These are phyloP conservation scores for Capniomyces stellatus DNA, from an alignment of 371 early-diverging fungal genomes.

Conservation along the genomic window DNA sequence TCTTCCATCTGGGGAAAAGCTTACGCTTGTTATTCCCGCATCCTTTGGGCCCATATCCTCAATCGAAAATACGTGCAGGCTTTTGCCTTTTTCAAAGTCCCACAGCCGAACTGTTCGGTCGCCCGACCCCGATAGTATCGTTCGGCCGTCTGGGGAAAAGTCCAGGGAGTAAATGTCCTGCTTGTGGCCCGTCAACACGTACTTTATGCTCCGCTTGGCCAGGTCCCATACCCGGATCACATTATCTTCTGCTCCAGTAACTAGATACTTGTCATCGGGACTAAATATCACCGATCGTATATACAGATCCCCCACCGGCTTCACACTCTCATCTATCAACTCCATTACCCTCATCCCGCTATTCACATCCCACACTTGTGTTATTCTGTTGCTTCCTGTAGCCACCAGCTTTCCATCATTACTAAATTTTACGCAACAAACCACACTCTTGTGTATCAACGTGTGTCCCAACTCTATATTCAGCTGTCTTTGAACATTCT, in stretches of 20 bases:
- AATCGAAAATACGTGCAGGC: conserved; percentile 42
- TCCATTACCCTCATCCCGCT: not conserved
- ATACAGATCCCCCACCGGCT: conserved; percentile 42
- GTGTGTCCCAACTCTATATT: no score
- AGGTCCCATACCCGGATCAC: conserved; percentile 69
- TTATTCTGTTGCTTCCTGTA: conserved; percentile 66
- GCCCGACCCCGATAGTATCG: conserved; percentile 77
- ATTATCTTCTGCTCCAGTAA: conserved; percentile 50
- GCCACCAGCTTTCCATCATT: conserved; percentile 69
- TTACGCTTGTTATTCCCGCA: conserved; percentile 77
- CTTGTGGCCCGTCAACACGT: conserved; percentile 59
- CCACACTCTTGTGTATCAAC: conserved; percentile 66
- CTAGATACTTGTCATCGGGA: not conserved
- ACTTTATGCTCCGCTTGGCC: conserved; percentile 34
- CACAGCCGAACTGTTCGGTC: conserved; percentile 73
- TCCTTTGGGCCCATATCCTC: conserved; percentile 46
- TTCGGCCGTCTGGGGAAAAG: conserved; percentile 73
- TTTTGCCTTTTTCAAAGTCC: conserved; percentile 52
- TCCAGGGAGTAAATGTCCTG: conserved; percentile 87
- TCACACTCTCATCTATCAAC: not conserved
- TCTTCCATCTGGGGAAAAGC: conserved; percentile 53
- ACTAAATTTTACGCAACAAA: conserved; percentile 83
- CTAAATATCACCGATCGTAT: conserved; percentile 77
- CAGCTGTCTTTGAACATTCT: no score
- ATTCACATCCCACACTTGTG: not conserved